These are phyloP conservation scores for Fusarium decemcellulare DNA, from an alignment of 2,329 filamentous ascomycete genomes.

Conservation along the genomic window DNA sequence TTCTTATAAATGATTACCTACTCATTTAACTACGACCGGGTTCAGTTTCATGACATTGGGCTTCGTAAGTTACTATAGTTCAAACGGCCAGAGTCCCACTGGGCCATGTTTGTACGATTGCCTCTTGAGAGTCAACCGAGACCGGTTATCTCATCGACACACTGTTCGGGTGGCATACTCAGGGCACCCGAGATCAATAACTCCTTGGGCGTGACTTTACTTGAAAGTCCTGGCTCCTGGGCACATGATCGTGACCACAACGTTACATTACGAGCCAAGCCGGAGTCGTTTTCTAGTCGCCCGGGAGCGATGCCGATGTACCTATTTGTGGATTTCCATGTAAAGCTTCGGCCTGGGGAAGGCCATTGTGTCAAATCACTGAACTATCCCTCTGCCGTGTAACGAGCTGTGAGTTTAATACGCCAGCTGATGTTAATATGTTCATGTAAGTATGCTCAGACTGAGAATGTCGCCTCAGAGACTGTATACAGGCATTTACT, in stretches of 20 bases:
- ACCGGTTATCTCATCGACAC: not conserved
- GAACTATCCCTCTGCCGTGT: not conserved
- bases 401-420: too few species aligned
- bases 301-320: not conserved
- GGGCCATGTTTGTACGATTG: too few species aligned
- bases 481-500: too few species aligned
- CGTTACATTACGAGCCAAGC: conserved; percentile 9
- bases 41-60: not conserved
- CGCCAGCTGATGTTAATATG: too few species aligned
- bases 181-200: not conserved
- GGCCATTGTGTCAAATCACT: not conserved
- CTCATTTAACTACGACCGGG: not conserved
- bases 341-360: not conserved
- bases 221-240: not conserved
- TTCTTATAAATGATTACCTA: too few species aligned
- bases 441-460: too few species aligned
- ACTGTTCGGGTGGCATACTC: not conserved
- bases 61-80: too few species aligned
- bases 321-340: not conserved
- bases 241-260: conserved; percentile 1
- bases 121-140: not conserved
- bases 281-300: not conserved
- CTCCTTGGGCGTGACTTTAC: not conserved
- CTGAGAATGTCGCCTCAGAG: too few species aligned
- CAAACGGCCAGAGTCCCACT: too few species aligned